A percentile compares a stretch with the other conserved stretches of the same genome.
phyloP scores from a whole-genome alignment of 1,284 basidiomycete species.

The Exobasidium rhododendri region DNA sequence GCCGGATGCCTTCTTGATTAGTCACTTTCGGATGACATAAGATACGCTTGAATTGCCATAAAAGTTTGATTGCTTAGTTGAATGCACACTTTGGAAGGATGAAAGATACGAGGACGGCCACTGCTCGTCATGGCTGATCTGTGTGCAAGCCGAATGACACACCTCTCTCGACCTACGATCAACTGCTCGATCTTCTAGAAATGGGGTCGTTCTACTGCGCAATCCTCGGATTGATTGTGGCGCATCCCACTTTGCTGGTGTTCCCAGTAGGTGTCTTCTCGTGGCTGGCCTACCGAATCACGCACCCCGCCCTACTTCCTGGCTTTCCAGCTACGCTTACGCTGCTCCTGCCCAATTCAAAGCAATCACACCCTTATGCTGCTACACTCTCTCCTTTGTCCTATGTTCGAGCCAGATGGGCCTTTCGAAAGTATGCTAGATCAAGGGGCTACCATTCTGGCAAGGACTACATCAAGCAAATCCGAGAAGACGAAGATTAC shows the following conservation, averaged over 20 bases:
- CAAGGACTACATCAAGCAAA: neutral
- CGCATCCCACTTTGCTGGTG: neutral
- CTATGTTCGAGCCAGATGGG: conserved; percentile 3
- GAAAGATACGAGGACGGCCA: no score
- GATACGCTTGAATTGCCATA: no score
- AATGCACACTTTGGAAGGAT: no score
- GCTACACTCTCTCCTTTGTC: conserved; percentile 1
- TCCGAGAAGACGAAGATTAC: conserved; percentile 23
- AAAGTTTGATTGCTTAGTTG: no score
- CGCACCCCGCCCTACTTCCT: neutral
- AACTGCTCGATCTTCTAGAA: no score
- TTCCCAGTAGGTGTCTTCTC: neutral
- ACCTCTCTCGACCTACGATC: no score
- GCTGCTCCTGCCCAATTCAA: neutral
- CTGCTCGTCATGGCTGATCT: no score
- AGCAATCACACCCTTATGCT: neutral
- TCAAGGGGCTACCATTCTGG: neutral
- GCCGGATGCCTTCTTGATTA: no score
- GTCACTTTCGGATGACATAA: no score
- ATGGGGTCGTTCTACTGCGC: neutral
- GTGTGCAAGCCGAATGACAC: no score
- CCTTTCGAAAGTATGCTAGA: neutral
- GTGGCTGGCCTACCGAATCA: neutral
- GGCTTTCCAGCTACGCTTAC: neutral
- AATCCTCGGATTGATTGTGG: neutral